Evolutionary conservation across 1,284 basidiomycete species (phyloP).

Genomic region (Pyrrhoderma lamaoense): DNA sequence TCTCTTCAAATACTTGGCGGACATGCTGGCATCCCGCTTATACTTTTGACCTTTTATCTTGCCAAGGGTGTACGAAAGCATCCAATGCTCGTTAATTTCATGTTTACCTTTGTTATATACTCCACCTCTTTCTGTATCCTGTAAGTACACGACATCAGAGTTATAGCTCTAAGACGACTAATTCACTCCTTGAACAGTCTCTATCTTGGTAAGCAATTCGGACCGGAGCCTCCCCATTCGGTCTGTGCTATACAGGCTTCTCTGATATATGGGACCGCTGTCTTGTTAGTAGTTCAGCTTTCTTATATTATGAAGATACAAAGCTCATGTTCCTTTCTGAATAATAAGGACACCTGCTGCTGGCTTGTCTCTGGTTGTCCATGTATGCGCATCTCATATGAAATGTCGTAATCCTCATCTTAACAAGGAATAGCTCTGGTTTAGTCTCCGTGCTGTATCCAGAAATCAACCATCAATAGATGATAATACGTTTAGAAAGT

Average conservation of each 20-base stretch:
- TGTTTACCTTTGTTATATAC: slow-evolving; percentile 16
- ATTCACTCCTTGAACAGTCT: slow-evolving; percentile 1
- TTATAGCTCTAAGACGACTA: too few species aligned
- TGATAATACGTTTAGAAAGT: background rate
- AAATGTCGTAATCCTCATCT: background rate
- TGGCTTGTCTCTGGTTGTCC: slow-evolving; percentile 9
- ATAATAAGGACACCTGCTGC: slow-evolving; percentile 9
- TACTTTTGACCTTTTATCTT: slow-evolving; percentile 9
- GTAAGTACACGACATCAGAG: slow-evolving; percentile 1
- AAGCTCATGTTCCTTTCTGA: background rate
- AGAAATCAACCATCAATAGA: background rate
- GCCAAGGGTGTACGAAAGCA: slow-evolving; percentile 2
- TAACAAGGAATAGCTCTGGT: slow-evolving; percentile 10
- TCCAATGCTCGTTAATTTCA: slow-evolving; percentile 14
- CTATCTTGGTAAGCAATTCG: slow-evolving; percentile 14
- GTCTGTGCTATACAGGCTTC: slow-evolving; percentile 11
- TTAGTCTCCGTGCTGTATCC: slow-evolving; percentile 2
- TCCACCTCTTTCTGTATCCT: slow-evolving; percentile 15
- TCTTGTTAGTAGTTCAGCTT: slow-evolving; percentile 4
- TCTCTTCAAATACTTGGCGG: slow-evolving; percentile 15
- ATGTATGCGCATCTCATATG: background rate
- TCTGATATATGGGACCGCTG: slow-evolving; percentile 12
- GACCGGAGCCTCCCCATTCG: slow-evolving; percentile 6
- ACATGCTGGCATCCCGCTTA: slow-evolving; percentile 10
- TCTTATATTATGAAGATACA: background rate